Conservation (phyloP, 2,329 filamentous ascomycete species). For the Talaromyces marneffei region DNA sequence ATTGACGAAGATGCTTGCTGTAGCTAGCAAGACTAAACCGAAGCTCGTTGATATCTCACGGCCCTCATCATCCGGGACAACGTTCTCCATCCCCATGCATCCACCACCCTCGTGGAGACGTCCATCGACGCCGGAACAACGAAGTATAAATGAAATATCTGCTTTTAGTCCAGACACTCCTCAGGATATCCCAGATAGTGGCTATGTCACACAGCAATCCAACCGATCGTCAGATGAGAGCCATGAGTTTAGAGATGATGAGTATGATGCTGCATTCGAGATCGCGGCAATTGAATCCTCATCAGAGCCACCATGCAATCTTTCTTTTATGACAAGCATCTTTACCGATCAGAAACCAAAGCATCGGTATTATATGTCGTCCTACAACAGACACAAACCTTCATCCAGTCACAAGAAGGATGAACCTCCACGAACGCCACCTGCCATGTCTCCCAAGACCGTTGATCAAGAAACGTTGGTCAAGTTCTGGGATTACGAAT, state of each 20-base stretch:
- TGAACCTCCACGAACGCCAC: conserved; percentile 10
- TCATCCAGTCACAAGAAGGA: neutral
- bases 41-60: conserved; percentile 36
- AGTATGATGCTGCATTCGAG: conserved; percentile 19
- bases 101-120: conserved; percentile 21
- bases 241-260: conserved; percentile 24
- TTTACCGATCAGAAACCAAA: conserved; percentile 8
- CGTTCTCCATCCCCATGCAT: conserved; percentile 22
- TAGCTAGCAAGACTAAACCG: conserved; percentile 33
- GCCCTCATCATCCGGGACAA: conserved; percentile 29
- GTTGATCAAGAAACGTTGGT: conserved; percentile 26
- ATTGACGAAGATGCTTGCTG: conserved; percentile 21
- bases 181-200: conserved; percentile 31
- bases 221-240: conserved; percentile 23
- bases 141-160: conserved; percentile 30
- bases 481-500: conserved; percentile 36
- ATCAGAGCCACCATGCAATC: conserved; percentile 1
- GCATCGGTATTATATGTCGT: conserved; percentile 12
- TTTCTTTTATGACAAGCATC: conserved; percentile 9
- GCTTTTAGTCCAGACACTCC: conserved; percentile 38
- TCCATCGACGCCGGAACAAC: conserved; percentile 32
- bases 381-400: conserved; percentile 8
- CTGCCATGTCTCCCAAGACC: conserved; percentile 18
- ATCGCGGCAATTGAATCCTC: neutral
- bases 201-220: conserved; percentile 28